Evolutionary conservation across 257 asterid genomes (phyloP), one percentile per base, ranked within the genome.

Genomic region (Misopates orontium): DNA sequence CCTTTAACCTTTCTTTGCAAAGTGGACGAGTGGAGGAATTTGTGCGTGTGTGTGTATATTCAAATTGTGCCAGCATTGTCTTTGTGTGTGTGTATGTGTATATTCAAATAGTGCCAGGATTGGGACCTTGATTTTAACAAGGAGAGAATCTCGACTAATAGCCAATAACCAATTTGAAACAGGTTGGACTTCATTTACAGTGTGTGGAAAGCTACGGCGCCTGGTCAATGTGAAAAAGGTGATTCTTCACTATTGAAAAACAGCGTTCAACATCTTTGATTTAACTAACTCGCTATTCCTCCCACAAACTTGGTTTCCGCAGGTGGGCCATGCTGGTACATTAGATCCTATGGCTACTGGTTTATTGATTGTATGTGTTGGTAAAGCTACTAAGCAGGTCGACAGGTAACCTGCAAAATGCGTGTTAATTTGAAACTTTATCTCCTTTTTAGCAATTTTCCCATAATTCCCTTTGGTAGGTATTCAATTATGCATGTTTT

Each of bases 291-390:
- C 10, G 73, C 61, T 56, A 39, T 47, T 71, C 48, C 57, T 72
- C 60, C 54, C 47, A 22, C 60, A 62, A 65, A 71, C 64, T 60
- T 42, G 4, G 66, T 62, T 53, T 53, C 69, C 60, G n/a, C 74
- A 93, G 99, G 99, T 93, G 39, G 99, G 99, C 24, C 99, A 93
- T 86, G 99, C 99, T 47, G 99, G 99, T 64, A 93, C 99, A 22
- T 87, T 93, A 21, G 99, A 93, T 86, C 99, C 99, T 28, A 93
- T 93, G 99, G 97, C 99, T 18, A 90, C 97, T 52, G 99, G 99
- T 63, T 82, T 93, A 69, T 72, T 93, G 85, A 90, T 93, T 66
- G 97, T 93, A 44, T 93, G 99, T 41, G 74, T 93, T 64, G 99
- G 99, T 71, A 93, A 86, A 90, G 96, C 99, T 36, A 93, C 99